Conservation (phyloP, 306 rosid species). For the Clitoria ternatea region DNA sequence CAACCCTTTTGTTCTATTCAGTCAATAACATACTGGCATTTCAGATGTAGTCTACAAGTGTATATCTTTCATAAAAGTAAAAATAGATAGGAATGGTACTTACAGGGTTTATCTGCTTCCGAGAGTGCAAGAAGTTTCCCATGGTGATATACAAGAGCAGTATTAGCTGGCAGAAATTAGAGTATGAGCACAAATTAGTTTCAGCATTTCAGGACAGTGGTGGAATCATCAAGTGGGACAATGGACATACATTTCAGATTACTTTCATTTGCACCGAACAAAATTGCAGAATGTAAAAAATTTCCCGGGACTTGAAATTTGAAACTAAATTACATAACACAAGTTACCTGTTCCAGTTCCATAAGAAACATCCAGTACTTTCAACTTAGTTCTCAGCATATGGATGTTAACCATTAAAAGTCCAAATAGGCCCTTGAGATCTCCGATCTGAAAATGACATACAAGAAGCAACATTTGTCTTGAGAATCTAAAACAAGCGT, state of each 20-base stretch:
- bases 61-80: background rate
- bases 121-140: conserved; percentile 88
- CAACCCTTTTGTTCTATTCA: background rate
- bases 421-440: conserved; percentile 81
- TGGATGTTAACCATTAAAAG: conserved; percentile 74
- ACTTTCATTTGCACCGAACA: background rate
- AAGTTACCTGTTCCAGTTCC: conserved; percentile 74
- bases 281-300: background rate
- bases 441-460: conserved; percentile 65
- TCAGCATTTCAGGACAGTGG: conserved; percentile 11
- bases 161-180: conserved; percentile 54
- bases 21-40: background rate
- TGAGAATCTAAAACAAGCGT: conserved; percentile 14
- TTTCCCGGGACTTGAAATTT: background rate
- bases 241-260: background rate
- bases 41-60: conserved; percentile 8
- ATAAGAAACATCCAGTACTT: conserved; percentile 70
- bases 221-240: conserved; percentile 3
- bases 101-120: conserved; percentile 95
- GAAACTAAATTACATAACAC: background rate
- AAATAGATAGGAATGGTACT: conserved; percentile 30
- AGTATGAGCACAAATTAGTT: conserved; percentile 24
- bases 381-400: conserved; percentile 68
- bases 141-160: conserved; percentile 89
- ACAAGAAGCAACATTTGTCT: background rate